Percentiles rank a stretch among this genome's conserved stretches.
Conservation (phyloP, 2,329 filamentous ascomycete species). For the Aspergillus ibericus region DNA sequence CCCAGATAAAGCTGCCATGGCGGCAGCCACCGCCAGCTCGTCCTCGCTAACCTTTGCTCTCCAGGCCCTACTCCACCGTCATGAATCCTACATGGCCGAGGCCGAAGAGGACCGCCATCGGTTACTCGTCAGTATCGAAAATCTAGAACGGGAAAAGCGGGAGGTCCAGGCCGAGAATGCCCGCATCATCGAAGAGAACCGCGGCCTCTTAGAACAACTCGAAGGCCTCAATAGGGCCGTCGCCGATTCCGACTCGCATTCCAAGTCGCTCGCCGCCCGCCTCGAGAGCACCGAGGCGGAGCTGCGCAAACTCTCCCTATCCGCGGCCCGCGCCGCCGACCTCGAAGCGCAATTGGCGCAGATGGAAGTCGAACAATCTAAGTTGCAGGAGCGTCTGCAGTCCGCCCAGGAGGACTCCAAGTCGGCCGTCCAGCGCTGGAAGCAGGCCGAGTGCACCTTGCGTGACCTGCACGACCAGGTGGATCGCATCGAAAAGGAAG, state of each 20-base stretch:
- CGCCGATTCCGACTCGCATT: slow-evolving; percentile 74
- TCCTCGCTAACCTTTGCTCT: slow-evolving; percentile 69
- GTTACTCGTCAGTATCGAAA: slow-evolving; percentile 71
- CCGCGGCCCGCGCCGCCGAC: slow-evolving; percentile 71
- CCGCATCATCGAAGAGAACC: slow-evolving; percentile 78
- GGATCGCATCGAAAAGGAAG: slow-evolving; percentile 82
- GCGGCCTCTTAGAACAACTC: slow-evolving; percentile 75
- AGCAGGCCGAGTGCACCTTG: slow-evolving; percentile 77
- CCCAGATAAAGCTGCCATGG: slow-evolving; percentile 23
- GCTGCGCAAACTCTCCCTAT: slow-evolving; percentile 69
- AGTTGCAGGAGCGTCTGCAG: slow-evolving; percentile 66
- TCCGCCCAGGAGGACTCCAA: slow-evolving; percentile 72
- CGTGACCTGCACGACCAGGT: slow-evolving; percentile 80
- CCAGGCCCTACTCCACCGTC: slow-evolving; percentile 85
- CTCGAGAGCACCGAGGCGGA: slow-evolving; percentile 76
- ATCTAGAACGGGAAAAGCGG: slow-evolving; percentile 71
- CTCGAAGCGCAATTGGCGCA: slow-evolving; percentile 77
- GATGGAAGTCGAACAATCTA: slow-evolving; percentile 78
- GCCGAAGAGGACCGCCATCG: slow-evolving; percentile 79
- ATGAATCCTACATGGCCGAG: slow-evolving; percentile 92
- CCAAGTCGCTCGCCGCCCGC: slow-evolving; percentile 73
- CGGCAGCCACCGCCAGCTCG: slow-evolving; percentile 18
- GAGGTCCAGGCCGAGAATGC: slow-evolving; percentile 75
- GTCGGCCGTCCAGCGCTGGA: slow-evolving; percentile 79
- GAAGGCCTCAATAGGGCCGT: slow-evolving; percentile 80